A percentile compares a stretch with the other conserved stretches of the same genome.
phyloP scores from a whole-genome alignment of 305 asterid species.

The Solanum chacoense region DNA sequence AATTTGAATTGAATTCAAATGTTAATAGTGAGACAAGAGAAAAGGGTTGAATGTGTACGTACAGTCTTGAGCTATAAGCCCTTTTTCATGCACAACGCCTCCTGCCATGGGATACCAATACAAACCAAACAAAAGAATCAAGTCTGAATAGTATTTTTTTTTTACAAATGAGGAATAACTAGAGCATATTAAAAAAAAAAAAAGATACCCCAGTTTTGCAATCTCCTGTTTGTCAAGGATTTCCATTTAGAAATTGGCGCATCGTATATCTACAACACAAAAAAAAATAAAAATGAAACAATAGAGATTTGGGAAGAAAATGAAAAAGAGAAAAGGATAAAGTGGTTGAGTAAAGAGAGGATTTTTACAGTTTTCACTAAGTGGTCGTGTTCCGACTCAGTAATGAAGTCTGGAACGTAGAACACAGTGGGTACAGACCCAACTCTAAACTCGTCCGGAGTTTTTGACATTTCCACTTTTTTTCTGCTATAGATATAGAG shows the following conservation, averaged over 20 bases:
- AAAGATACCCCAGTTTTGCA: conserved; percentile 80
- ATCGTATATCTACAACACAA: conserved; percentile 34
- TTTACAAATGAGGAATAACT: not conserved
- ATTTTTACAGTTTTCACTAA: conserved; percentile 40
- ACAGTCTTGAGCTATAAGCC: conserved; percentile 81
- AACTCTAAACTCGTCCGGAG: conserved; percentile 22
- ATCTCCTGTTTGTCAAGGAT: conserved; percentile 70
- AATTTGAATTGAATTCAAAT: not conserved
- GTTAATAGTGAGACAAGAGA: not conserved
- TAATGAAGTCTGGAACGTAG: conserved; percentile 61
- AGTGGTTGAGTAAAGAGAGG: not conserved
- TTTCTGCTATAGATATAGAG: not conserved
- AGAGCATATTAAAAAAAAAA: not conserved
- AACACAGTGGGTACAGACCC: conserved; percentile 65
- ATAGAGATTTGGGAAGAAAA: not conserved
- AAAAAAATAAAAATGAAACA: not conserved
- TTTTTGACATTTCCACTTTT: not conserved
- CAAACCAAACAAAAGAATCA: not conserved
- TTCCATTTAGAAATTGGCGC: conserved; percentile 89
- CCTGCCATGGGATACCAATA: conserved; percentile 27
- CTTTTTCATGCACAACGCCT: conserved; percentile 89
- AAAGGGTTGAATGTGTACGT: conserved; percentile 11
- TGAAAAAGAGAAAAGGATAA: not conserved
- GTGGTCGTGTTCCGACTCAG: conserved; percentile 41
- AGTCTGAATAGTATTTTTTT: not conserved